Evolutionary conservation across 306 rosid species (phyloP), one percentile per base, ranked within the genome.

Genomic region (Senna siamea): DNA sequence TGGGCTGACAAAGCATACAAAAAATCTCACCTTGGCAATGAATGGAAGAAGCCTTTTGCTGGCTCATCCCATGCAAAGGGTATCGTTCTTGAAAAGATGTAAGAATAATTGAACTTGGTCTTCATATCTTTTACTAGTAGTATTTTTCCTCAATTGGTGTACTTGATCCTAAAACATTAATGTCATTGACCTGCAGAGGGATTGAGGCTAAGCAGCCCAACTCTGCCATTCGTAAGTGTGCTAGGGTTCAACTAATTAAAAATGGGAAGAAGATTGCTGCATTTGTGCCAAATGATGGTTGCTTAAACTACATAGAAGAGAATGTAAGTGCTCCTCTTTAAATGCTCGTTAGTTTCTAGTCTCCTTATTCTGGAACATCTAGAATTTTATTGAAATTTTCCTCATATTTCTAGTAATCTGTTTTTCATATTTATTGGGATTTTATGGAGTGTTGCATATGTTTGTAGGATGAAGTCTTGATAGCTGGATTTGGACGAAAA

Each of bases 171-270:
- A 38, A 63, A 7, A 12, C 34, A 22, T 63, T 2, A 23, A 37
- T 56, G 22, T 72, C 46, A 38, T 62, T 44, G 56, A 5, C 75
- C 7, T 75, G 56, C 84, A 91, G 97, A 1, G 97, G 97, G 20
- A 91, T 91, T 67, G 97, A 91, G 57, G 97, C 97, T 66, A 91
- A 91, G 78, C 97, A 91, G 90, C 94, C 94, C 11, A 91, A 91
- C 81, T 91, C 94, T 76, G 97, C 97, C 26, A 91, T 91, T 17
- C 87, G 97, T 52, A 91, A 91, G 75, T 91, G 97, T 87, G 97
- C 97, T 40, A 83, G 97, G 66, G 97, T 91, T 37, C 97, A 91
- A 53, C 86, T 91, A 11, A 91, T 91, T 30, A 91, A 91, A 47
- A 91, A 87, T 58, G 97, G 97, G 20, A 91, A 91, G 81, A 91